Evolutionary conservation across 345 rosid species (phyloP).

Genomic region (Angophora floribunda): DNA sequence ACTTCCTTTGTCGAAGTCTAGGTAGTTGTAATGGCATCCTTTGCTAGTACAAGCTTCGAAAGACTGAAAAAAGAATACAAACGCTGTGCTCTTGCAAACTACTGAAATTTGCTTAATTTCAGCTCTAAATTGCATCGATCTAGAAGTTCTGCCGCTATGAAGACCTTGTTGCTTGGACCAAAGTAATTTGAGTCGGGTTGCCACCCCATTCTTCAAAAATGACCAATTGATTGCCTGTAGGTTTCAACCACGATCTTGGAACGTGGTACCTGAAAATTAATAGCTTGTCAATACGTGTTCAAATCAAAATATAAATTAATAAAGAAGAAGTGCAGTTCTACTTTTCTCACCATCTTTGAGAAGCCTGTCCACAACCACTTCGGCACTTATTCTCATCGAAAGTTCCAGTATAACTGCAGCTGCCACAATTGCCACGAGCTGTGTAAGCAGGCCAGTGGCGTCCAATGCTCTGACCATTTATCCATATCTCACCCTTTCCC

Average conservation of each 20-base stretch:
- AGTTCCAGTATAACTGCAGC: conserved; percentile 62
- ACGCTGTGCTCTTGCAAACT: neutral
- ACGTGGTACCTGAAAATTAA: conserved; percentile 65
- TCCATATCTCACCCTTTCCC: conserved; percentile 86
- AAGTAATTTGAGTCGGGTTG: conserved; percentile 57
- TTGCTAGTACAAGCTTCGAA: neutral
- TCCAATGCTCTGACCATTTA: conserved; percentile 79
- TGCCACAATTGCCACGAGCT: conserved; percentile 65
- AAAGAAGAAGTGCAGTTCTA: neutral
- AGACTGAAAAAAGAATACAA: neutral
- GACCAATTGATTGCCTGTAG: conserved; percentile 47
- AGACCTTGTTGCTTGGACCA: conserved; percentile 35
- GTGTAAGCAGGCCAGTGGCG: conserved; percentile 70
- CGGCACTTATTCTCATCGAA: conserved; percentile 41
- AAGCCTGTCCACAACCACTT: conserved; percentile 64
- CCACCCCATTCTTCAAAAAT: conserved; percentile 47
- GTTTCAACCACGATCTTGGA: conserved; percentile 77
- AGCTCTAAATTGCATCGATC: neutral
- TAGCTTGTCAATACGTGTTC: neutral
- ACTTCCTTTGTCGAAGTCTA: neutral
- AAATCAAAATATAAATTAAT: neutral
- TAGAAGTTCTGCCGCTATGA: neutral
- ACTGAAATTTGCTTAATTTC: neutral
- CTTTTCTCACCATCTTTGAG: conserved; percentile 63
- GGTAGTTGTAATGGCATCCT: neutral